Evolutionary conservation across 331 rosid genomes (phyloP).

Genomic region (Pyracantha coccinea): DNA sequence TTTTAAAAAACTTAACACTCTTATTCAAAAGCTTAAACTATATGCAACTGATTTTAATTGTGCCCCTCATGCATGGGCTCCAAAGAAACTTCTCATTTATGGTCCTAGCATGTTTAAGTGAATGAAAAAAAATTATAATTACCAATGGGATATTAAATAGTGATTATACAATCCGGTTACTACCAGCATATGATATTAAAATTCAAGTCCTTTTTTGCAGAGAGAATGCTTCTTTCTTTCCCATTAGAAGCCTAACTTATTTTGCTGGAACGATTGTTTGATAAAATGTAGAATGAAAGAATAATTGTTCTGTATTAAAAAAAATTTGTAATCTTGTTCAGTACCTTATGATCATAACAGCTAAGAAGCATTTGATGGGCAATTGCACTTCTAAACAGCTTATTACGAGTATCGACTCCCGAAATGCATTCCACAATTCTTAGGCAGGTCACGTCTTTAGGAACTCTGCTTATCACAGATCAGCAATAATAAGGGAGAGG

Average conservation of each 20-base stretch:
- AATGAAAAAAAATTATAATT: background rate
- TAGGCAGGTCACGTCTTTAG: constrained; percentile 72
- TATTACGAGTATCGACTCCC: constrained; percentile 47
- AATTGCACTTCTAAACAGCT: constrained; percentile 57
- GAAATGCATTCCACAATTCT: constrained; percentile 73
- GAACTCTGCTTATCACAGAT: constrained; percentile 42
- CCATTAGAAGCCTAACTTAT: background rate
- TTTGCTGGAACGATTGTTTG: background rate
- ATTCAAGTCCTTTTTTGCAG: background rate
- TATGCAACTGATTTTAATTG: too few relatives aligned
- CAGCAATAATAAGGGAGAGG: constrained; percentile 3
- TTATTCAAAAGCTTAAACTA: too few relatives aligned
- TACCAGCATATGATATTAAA: background rate
- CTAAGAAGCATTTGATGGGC: constrained; percentile 63
- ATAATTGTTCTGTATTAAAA: background rate
- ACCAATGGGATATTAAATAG: background rate
- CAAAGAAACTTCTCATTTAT: background rate
- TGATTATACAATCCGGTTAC: background rate
- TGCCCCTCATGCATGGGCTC: background rate
- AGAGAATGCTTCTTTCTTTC: background rate
- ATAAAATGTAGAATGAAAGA: background rate
- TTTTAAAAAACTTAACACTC: too few relatives aligned
- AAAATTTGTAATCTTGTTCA: background rate
- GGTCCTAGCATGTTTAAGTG: background rate
- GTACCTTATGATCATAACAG: constrained; percentile 52